A percentile compares a stretch with the other conserved stretches of the same genome.
These are phyloP conservation scores for Thermomucor indicae-seudaticae DNA, from an alignment of 371 early-diverging fungal species.

Conservation along the genomic window DNA sequence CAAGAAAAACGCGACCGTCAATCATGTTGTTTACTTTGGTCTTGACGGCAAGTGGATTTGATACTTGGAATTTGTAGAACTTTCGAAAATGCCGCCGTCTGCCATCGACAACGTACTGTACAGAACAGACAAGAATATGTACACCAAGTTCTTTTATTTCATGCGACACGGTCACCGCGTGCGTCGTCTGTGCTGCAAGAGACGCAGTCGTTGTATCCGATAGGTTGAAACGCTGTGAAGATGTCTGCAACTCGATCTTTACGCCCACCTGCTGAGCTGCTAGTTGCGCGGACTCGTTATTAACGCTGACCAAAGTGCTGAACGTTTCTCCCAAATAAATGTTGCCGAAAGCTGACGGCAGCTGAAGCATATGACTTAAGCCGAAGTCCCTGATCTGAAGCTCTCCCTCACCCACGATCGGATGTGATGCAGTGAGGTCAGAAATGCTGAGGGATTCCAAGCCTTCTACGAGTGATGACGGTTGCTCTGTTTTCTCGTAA, in stretches of 20 bases:
- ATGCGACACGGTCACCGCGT: slow-evolving; percentile 75
- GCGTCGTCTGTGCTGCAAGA: slow-evolving; percentile 53
- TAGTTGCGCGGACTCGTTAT: slow-evolving; percentile 74
- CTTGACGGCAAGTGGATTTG: slow-evolving; percentile 94
- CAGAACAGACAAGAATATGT: slow-evolving; percentile 87
- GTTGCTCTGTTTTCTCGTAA: slow-evolving; percentile 31
- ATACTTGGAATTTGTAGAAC: slow-evolving; percentile 93
- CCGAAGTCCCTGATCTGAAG: slow-evolving; percentile 57
- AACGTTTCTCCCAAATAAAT: slow-evolving; percentile 96
- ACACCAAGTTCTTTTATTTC: slow-evolving; percentile 94
- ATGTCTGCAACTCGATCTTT: slow-evolving; percentile 87
- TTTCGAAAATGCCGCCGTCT: slow-evolving; percentile 77
- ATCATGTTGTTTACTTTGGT: slow-evolving; percentile 83
- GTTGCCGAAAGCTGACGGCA: slow-evolving; percentile 78
- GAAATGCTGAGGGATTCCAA: slow-evolving; percentile 40
- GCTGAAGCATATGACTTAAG: slow-evolving; percentile 58
- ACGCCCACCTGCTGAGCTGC: slow-evolving; percentile 68
- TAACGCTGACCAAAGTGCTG: slow-evolving; percentile 74
- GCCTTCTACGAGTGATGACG: slow-evolving; percentile 24
- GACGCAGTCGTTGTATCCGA: slow-evolving; percentile 56
- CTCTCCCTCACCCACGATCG: slow-evolving; percentile 14
- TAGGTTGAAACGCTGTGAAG: slow-evolving; percentile 70
- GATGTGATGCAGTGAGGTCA: slow-evolving; percentile 32
- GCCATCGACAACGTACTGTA: slow-evolving; percentile 70
- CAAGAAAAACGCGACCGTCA: slow-evolving; percentile 80